Base-by-base conservation (phyloP, 805 yeast species). In the Hanseniaspora guilliermondii region DNA sequence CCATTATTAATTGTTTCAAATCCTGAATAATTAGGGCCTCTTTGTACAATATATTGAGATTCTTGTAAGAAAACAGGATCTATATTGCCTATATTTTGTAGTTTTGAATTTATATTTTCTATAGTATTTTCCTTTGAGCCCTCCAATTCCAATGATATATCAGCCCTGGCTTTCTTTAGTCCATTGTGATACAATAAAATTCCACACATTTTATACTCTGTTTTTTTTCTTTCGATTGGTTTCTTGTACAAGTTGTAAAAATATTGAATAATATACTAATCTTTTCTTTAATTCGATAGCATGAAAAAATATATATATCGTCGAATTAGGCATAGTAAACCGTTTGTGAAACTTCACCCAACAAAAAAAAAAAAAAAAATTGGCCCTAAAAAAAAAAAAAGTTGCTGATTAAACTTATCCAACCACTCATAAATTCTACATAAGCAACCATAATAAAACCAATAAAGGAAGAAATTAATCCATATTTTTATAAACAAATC, bases 11-110 rank as follows among this genome's bases (percentile, higher is more conserved):
- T 53, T 7, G 41, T 53, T 30, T 62, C 56, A 48, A 58, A 67
- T 37, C 70, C 68, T 6, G 73, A 69, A 62, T 68, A 79, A 62
- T 84, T 83, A 0, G 87, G 85, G 0, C 94, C 94, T 62, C 93
- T 70, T 5, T 75, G 70, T 1, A 76, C 63, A 1, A 83, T 72
- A 56, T 70, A 68, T 0, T 78, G 76, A 2, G 37, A 17, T 17
- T 36, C 50, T 19, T 36, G 22, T 12, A 53, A 32, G 24, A 45
- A 45, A 3, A 39, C 24, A 8, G 24, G 19, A 16, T 45, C 50
- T 14, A 53, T 30, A 21, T 32, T 44, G 12, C 16, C 17, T 22
- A 35, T 2, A 21, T 6, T 9, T 3, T 27, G n/a, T 2, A 19
- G 7, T 6, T 30, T 21, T 7, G 22, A 25, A 17, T 30, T 21